Evolutionary conservation across 1,284 basidiomycete species (phyloP).

Genomic region (Irpex sp.): DNA sequence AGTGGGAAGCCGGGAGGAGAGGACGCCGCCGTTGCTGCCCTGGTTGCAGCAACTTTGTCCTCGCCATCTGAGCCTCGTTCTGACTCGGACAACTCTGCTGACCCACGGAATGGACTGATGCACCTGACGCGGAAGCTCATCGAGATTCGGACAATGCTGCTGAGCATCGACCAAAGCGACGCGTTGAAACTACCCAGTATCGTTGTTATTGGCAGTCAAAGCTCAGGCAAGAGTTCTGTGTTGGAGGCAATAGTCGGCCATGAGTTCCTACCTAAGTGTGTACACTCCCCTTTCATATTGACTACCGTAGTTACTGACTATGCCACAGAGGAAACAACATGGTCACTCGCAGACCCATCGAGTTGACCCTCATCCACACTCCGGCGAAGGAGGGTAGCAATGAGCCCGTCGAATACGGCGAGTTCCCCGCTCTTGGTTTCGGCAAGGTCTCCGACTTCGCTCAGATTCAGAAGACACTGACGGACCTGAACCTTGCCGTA

Average conservation of each 20-base stretch:
- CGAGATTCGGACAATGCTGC: constrained; percentile 90
- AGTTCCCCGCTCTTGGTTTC: constrained; percentile 88
- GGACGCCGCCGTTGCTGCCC: constrained; percentile 59
- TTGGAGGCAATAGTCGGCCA: constrained; percentile 97
- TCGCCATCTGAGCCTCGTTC: constrained; percentile 62
- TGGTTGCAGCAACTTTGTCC: constrained; percentile 70
- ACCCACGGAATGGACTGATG: constrained; percentile 73
- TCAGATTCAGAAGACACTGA: constrained; percentile 88
- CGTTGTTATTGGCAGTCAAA: constrained; percentile 97
- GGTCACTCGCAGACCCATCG: constrained; percentile 98
- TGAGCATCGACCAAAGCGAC: constrained; percentile 95
- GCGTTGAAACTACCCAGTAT: constrained; percentile 93
- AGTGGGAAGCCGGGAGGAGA: constrained; percentile 53
- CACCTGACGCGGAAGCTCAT: constrained; percentile 94
- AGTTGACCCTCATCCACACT: constrained; percentile 94
- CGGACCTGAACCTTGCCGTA: constrained; percentile 94
- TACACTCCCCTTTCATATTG: constrained; percentile 13
- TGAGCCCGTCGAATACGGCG: constrained; percentile 82
- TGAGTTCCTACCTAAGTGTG: constrained; percentile 96
- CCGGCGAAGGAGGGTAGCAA: constrained; percentile 50
- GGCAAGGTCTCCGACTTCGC: constrained; percentile 89
- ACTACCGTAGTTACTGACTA: constrained; percentile 7
- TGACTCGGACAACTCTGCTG: constrained; percentile 31
- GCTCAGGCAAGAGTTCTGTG: constrained; percentile 96
- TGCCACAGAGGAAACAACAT: constrained; percentile 89